Evolutionary conservation across 345 rosid genomes (phyloP).

Genomic region (Clarkia xantiana): DNA sequence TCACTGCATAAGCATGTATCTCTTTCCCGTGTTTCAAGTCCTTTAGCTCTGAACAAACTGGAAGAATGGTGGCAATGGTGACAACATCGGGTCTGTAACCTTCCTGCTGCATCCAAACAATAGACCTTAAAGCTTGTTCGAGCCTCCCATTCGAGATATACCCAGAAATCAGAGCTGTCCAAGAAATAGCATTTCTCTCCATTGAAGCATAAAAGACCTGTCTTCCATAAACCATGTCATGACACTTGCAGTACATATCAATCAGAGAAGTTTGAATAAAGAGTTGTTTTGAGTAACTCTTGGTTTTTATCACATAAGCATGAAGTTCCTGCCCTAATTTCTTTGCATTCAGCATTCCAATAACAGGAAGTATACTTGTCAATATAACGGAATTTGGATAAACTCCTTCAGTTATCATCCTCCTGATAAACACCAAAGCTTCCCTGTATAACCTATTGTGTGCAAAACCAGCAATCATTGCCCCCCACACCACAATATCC

Average conservation of each 20-base stretch:
- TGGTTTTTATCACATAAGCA: slow-evolving; percentile 45
- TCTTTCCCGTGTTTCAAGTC: slow-evolving; percentile 67
- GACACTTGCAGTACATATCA: slow-evolving; percentile 84
- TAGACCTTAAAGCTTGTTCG: slow-evolving; percentile 74
- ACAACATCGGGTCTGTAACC: slow-evolving; percentile 67
- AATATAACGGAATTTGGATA: slow-evolving; percentile 59
- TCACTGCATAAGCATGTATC: slow-evolving; percentile 67
- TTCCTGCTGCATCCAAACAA: slow-evolving; percentile 95
- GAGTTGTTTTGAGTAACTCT: slow-evolving; percentile 28
- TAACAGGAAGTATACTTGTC: slow-evolving; percentile 47
- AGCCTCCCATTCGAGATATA: slow-evolving; percentile 56
- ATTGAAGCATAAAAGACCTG: slow-evolving; percentile 46
- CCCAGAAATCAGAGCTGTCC: slow-evolving; percentile 88
- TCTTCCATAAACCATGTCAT: slow-evolving; percentile 54
- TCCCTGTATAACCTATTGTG: slow-evolving; percentile 53
- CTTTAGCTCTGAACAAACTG: slow-evolving; percentile 57
- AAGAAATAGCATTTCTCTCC: slow-evolving; percentile 59
- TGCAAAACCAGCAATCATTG: slow-evolving; percentile 70
- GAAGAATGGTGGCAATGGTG: slow-evolving; percentile 58
- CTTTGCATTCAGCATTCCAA: slow-evolving; percentile 46
- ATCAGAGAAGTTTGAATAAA: slow-evolving; percentile 58
- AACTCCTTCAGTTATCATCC: slow-evolving; percentile 50
- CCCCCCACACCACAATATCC: slow-evolving; percentile 73
- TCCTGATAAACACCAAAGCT: slow-evolving; percentile 47
- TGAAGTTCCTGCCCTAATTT: slow-evolving; percentile 67